Evolutionary conservation across 257 asterid genomes (phyloP), one percentile per base, ranked within the genome.

Genomic region (Ehretia macrophylla): DNA sequence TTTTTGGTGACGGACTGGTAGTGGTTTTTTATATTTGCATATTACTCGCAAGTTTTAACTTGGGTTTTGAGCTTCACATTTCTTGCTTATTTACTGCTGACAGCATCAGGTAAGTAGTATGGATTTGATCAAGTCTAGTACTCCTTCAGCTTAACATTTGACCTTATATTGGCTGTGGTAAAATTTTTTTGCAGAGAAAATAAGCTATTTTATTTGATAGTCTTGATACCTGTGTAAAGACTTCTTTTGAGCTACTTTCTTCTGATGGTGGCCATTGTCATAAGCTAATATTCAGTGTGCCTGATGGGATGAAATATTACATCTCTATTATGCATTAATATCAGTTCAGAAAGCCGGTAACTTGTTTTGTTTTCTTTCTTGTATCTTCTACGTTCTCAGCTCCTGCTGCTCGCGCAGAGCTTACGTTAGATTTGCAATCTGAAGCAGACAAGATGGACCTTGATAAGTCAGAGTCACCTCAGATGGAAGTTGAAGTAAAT

Each of bases 401-500:
- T 52, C 38, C 14, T 52, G 17, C 55, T 59, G 65, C 69, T 69
- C 79, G 1, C 72, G 45, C 66, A 74, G 85, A 75, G 68, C 59
- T 58, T 68, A 39, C 56, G 49, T 56, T 67, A 17, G 79, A 69
- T 32, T 59, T 63, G 54, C 84, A 76, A 68, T 55, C 55, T 54
- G 84, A 75, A 72, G 67, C 48, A 57, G 62, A 72, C 55, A 64
- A 59, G 56, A 53, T 56, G 67, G 79, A 77, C 55, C 57, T 74
- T 69, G 68, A 62, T 53, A 64, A 67, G 55, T 47, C 60, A 55
- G 86, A 72, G 62, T 64, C 79, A 57, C 51, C 62, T 74, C 81
- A 70, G 59, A 66, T 59, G 58, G 81, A 80, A 78, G 60, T 74
- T 53, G 69, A 73, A 66, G 72, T 55, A 53, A 75, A 62, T 64